These are phyloP conservation scores for Polygonum maritimum DNA, from an alignment of 148 eudicot species.

Conservation along the genomic window DNA sequence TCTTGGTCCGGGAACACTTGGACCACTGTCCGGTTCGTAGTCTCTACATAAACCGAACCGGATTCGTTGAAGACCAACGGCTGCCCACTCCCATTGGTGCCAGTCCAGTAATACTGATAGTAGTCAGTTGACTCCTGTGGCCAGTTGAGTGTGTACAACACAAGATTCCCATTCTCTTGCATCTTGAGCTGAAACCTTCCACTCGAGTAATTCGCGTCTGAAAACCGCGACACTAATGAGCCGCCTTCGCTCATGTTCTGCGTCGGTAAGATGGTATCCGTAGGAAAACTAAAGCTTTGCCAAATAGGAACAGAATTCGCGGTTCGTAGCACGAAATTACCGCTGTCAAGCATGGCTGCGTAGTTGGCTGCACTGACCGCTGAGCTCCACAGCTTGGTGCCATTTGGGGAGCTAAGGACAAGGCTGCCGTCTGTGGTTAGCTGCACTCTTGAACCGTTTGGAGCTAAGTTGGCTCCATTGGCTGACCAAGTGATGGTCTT, in stretches of 20 bases:
- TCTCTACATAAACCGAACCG: not conserved
- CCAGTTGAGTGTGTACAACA: constrained; percentile 8
- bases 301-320: not conserved
- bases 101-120: not conserved
- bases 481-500: constrained; percentile 24
- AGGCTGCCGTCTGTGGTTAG: constrained; percentile 12
- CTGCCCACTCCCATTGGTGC: not conserved
- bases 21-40: not conserved
- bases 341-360: constrained; percentile 10
- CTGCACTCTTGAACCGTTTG: constrained; percentile 9
- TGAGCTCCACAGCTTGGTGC: constrained; percentile 13
- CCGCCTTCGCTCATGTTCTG: constrained; percentile 10
- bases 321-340: constrained; percentile 2
- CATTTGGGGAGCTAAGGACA: constrained; percentile 11
- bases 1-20: not conserved
- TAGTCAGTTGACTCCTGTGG: constrained; percentile 5
- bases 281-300: constrained; percentile 16
- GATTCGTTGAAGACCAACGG: not conserved
- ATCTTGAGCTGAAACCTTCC: constrained; percentile 18
- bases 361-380: not conserved
- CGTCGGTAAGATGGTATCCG: constrained; percentile 18
- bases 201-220: constrained; percentile 6
- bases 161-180: constrained; percentile 15
- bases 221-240: not conserved
- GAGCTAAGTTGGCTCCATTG: constrained; percentile 8